Conservation (phyloP, 192 early-diverging fungal species). For the Podila verticillata region DNA sequence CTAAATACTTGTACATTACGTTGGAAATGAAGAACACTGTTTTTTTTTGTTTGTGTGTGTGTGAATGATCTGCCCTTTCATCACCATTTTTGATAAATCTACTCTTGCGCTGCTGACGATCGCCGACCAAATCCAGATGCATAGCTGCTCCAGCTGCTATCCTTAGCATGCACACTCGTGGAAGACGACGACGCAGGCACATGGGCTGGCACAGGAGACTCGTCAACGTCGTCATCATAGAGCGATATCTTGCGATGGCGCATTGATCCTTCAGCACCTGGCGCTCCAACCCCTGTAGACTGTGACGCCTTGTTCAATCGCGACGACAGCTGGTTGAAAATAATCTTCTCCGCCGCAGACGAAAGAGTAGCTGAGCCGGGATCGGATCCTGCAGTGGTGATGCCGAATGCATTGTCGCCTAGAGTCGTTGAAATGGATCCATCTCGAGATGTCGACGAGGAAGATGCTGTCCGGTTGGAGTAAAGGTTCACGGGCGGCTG, state of each 20-base stretch:
- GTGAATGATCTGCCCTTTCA: no score
- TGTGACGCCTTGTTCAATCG: conserved; percentile 27
- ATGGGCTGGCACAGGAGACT: not conserved
- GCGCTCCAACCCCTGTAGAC: not conserved
- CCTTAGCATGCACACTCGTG: not conserved
- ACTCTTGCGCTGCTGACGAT: not conserved
- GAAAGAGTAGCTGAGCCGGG: not conserved
- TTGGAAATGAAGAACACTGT: not conserved
- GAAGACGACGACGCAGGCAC: not conserved
- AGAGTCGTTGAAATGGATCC: not conserved
- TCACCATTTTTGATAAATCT: not conserved
- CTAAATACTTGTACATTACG: not conserved
- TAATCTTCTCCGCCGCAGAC: conserved; percentile 2
- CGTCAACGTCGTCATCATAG: conserved; percentile 20
- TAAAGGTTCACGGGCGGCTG: conserved; percentile 32
- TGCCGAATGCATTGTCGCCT: conserved; percentile 16
- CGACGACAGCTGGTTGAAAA: conserved; percentile 17
- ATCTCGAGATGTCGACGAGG: conserved; percentile 7
- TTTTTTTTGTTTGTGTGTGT: not conserved
- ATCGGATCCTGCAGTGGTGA: not conserved
- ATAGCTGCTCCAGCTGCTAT: conserved; percentile 20
- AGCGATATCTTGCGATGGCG: conserved; percentile 39
- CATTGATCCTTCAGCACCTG: not conserved
- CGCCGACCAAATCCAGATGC: not conserved
- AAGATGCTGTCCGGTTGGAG: not conserved